Base-by-base conservation (phyloP, 495 filamentous ascomycete genomes). In the Chaetomidium leptoderma region DNA sequence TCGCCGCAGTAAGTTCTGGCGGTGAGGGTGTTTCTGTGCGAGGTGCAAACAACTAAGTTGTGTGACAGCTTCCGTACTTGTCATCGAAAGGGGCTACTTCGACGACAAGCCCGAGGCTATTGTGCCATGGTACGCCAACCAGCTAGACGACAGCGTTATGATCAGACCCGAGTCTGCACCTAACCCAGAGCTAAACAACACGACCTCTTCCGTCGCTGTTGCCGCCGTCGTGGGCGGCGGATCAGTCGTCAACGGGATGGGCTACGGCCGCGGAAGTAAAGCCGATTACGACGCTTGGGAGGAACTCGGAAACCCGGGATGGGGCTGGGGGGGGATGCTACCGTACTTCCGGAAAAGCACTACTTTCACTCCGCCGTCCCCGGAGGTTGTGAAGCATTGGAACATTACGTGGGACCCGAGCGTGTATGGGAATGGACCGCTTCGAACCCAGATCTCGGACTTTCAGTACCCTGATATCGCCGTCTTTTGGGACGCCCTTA, bases 201-300 rank as follows among this genome's bases (percentile, higher is more conserved):
- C 58, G 6, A 66, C 61, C 10, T 62, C 21, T 2, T 19, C 17
- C 0, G 60, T 65, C 9, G 54, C 66, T 11, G 64, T 64, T 51
- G 55, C 66, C 6, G 60, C 71, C 19, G 70, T 74, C 13, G 71
- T 78, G 13, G 75, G 76, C 27, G 76, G 77, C 13, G 73, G 69
- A 7, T 69, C 71, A 4, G 69, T 70, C 0, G 64, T 78, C 42
- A 78, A 77, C 47, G 74, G 72, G 44, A 77, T 78, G 75, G 72
- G 68, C 17, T 61, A 54, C 51, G 68, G 73, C 36, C 78, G 82
- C 24, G 83, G 83, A 0, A 81, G 77, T 42, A 79, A 74, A 49
- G 67, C 75, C 5, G 82, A 86, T 43, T 86, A 83, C 56, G 82
- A 86, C 63, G 74, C 76, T 33, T 87, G 85, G 85, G 79, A 80